These are phyloP conservation scores for Scytalidium sp. DNA, from an alignment of 2,329 filamentous ascomycete genomes.

Conservation along the genomic window DNA sequence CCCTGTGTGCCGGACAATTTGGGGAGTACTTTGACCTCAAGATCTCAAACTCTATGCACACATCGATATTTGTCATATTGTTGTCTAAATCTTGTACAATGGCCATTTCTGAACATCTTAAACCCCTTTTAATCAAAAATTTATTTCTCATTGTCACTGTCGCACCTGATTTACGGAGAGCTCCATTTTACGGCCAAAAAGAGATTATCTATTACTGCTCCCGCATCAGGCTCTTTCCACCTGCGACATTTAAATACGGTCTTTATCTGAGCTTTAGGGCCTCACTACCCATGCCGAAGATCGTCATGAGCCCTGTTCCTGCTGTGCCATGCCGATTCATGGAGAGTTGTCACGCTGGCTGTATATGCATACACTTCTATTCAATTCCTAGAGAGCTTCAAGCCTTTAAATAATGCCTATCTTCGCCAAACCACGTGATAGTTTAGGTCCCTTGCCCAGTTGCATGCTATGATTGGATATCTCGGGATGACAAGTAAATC, in stretches of 20 bases:
- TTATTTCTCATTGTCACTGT: conserved; percentile 1
- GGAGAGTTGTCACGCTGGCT: conserved; percentile 10
- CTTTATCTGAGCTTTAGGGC: conserved; percentile 4
- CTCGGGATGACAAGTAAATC: background rate
- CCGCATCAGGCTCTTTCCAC: conserved; percentile 3
- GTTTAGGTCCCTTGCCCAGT: background rate
- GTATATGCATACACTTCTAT: background rate
- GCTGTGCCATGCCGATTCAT: conserved; percentile 1
- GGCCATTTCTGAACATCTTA: conserved; percentile 2
- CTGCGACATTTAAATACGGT: conserved; percentile 2
- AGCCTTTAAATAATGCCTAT: background rate
- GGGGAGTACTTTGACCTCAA: no score
- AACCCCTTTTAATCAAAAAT: conserved; percentile 4
- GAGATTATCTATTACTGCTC: conserved; percentile 2
- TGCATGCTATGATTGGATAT: background rate
- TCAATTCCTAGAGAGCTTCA: background rate
- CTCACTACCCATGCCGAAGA: conserved; percentile 3
- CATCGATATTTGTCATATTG: no score
- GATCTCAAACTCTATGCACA: no score
- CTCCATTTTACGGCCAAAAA: background rate
- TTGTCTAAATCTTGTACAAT: conserved; percentile 4
- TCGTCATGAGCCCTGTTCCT: conserved; percentile 5
- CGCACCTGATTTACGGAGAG: conserved; percentile 3
- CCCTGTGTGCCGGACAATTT: no score
- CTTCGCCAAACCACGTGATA: background rate